phyloP scores from a whole-genome alignment of 768 basidiomycete genomes.

The Lepiota venenata region DNA sequence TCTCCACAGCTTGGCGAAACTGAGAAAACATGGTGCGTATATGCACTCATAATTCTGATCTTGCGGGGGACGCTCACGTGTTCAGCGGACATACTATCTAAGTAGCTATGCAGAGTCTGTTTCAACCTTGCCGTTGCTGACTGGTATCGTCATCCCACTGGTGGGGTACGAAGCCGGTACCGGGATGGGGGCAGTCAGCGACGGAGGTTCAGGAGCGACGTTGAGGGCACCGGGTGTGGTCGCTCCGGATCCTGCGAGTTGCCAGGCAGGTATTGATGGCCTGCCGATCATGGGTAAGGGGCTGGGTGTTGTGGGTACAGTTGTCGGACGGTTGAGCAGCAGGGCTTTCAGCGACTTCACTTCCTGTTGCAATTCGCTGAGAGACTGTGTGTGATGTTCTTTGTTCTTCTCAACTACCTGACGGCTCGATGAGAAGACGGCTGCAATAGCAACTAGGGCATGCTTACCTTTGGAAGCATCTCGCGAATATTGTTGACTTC shows the following conservation, averaged over 20 bases:
- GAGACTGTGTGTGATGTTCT: conserved; percentile 76
- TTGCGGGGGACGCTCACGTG: conserved; percentile 5
- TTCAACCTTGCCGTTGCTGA: conserved; percentile 46
- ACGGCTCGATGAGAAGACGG: conserved; percentile 1
- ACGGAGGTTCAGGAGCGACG: conserved; percentile 20
- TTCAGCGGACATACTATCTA: background rate
- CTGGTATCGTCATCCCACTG: background rate
- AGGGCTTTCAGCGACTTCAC: conserved; percentile 92
- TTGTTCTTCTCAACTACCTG: conserved; percentile 97
- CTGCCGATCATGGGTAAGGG: conserved; percentile 53
- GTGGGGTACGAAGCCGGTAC: background rate
- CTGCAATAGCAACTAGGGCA: background rate
- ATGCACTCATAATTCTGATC: no score
- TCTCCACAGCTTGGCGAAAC: conserved; percentile 72
- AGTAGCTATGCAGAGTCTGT: background rate
- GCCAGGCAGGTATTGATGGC: conserved; percentile 90
- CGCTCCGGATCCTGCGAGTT: conserved; percentile 49
- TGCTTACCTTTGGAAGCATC: conserved; percentile 84
- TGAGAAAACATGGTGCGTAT: conserved; percentile 62
- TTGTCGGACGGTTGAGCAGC: conserved; percentile 68
- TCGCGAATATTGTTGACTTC: conserved; percentile 90
- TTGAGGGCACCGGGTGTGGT: conserved; percentile 8
- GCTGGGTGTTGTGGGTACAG: conserved; percentile 42
- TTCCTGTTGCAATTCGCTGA: conserved; percentile 88
- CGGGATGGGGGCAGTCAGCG: conserved; percentile 15